phyloP scores from a whole-genome alignment of 2,329 filamentous ascomycete genomes.

The Paecilomyces formosus region DNA sequence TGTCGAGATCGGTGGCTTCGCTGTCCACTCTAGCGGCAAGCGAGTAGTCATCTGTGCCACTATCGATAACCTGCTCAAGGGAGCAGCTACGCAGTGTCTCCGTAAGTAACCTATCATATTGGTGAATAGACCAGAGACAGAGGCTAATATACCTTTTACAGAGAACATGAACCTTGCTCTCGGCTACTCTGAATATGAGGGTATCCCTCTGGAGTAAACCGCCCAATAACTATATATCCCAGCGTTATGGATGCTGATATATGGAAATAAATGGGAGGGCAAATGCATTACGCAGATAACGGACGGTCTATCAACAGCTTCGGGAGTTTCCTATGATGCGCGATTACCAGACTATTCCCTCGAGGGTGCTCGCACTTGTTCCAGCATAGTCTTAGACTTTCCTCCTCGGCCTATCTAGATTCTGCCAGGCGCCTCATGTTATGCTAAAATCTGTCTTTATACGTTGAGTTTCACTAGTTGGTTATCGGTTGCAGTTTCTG shows the following conservation, averaged over 20 bases:
- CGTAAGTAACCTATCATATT: conserved; percentile 51
- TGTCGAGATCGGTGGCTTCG: conserved; percentile 90
- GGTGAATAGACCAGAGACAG: conserved; percentile 3
- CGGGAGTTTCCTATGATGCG: not conserved
- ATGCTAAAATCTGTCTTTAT: not conserved
- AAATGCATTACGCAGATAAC: not conserved
- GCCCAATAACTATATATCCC: not conserved
- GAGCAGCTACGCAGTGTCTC: conserved; percentile 84
- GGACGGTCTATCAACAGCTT: not conserved
- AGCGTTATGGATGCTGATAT: not conserved
- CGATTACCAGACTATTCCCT: not conserved
- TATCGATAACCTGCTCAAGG: conserved; percentile 91
- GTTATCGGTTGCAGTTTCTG: not conserved
- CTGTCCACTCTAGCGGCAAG: conserved; percentile 83
- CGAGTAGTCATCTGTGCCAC: conserved; percentile 89
- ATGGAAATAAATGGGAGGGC: not conserved
- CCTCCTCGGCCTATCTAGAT: not conserved
- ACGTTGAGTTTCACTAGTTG: not conserved
- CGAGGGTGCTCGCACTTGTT: not conserved
- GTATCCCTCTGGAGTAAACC: conserved; percentile 58
- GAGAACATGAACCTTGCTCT: conserved; percentile 94
- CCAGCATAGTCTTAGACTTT: not conserved
- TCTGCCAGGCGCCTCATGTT: not conserved
- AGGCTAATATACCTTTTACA: conserved; percentile 23
- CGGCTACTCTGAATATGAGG: conserved; percentile 81